These are phyloP conservation scores for Cladophialophora bantiana DNA, from an alignment of 2,329 filamentous ascomycete genomes.

Conservation along the genomic window DNA sequence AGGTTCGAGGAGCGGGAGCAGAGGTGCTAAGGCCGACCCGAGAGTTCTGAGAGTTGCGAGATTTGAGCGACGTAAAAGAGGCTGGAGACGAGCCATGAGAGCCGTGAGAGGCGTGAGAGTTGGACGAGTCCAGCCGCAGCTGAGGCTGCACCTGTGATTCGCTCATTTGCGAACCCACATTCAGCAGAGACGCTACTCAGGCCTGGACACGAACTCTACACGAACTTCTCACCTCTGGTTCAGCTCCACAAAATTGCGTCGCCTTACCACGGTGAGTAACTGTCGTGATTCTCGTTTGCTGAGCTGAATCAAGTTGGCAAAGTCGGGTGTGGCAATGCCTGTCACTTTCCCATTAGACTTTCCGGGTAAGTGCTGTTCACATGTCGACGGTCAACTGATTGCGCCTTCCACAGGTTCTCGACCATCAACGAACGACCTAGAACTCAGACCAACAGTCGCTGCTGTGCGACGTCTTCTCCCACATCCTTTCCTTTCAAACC, in stretches of 20 bases:
- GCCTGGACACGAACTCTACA: conserved; percentile 4
- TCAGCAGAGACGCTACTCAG: not conserved
- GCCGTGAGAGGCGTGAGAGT: not conserved
- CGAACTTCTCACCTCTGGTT: not conserved
- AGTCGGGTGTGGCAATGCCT: not conserved
- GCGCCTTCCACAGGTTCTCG: not conserved
- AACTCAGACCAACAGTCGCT: not conserved
- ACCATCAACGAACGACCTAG: not conserved
- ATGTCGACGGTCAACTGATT: not conserved
- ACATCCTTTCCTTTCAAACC: not conserved
- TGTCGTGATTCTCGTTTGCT: not conserved
- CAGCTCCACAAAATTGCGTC: not conserved
- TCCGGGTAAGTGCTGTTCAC: not conserved
- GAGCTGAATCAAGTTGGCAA: not conserved
- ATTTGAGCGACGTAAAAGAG: not conserved
- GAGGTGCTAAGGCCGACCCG: not conserved
- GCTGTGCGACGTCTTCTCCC: not conserved
- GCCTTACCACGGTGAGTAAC: not conserved
- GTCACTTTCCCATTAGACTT: not conserved
- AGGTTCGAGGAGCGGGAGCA: not conserved
- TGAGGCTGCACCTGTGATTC: conserved; percentile 4
- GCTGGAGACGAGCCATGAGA: not conserved
- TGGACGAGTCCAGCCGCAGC: conserved; percentile 7
- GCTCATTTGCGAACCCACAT: not conserved
- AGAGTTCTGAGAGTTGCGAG: not conserved